phyloP scores from a whole-genome alignment of 2,329 filamentous ascomycete genomes.

The Ceratocystis albifundus region DNA sequence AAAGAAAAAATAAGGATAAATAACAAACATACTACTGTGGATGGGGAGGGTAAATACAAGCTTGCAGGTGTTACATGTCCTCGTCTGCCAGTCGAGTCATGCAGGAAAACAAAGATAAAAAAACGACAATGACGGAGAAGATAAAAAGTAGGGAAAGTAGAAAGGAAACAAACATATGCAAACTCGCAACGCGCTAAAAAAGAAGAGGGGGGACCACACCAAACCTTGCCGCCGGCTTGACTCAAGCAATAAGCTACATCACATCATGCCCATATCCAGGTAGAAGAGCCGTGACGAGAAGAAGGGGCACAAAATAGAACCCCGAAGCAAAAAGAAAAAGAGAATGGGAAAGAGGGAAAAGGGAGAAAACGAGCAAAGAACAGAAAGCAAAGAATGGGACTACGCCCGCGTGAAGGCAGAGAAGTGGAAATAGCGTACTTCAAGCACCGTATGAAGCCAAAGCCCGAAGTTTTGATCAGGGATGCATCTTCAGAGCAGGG shows the following conservation, averaged over 20 bases:
- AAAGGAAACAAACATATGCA: background rate
- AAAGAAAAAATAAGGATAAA: background rate
- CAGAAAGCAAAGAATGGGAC: no score
- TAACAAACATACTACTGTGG: constrained; percentile 14
- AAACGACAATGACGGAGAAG: constrained; percentile 9
- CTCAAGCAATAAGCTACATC: background rate
- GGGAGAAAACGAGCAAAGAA: no score
- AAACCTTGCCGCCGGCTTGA: constrained; percentile 4
- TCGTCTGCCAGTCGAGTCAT: background rate
- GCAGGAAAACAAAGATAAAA: background rate
- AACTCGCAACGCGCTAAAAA: background rate
- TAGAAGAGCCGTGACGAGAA: background rate
- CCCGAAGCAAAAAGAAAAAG: background rate
- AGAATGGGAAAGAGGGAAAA: background rate
- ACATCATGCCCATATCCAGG: background rate
- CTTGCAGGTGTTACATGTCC: constrained; percentile 1
- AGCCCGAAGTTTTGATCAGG: background rate
- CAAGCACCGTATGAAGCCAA: background rate
- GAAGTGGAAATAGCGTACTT: background rate
- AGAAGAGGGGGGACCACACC: background rate
- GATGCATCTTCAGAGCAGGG: background rate
- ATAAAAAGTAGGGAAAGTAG: background rate
- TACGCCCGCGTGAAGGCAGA: background rate
- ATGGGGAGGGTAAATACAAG: background rate
- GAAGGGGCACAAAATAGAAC: background rate